A percentile compares a stretch with the other conserved stretches of the same genome.
Conservation (phyloP, 139 green algal species). For the Micractinium sp. region DNA sequence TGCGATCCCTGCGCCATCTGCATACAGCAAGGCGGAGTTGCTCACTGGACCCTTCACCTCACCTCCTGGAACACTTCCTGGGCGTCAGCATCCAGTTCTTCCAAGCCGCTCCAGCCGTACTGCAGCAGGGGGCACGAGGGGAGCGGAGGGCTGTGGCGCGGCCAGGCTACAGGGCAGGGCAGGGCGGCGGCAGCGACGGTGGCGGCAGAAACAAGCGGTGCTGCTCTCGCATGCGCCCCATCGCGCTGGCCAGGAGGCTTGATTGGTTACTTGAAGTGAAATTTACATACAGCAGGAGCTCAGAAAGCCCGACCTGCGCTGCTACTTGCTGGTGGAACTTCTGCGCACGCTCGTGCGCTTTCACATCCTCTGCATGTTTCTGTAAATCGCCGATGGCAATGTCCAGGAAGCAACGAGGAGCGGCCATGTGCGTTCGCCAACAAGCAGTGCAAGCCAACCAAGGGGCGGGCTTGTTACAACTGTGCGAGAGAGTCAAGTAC, state of each 20-base stretch:
- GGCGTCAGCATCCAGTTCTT: constrained; percentile 56
- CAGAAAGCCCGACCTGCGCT: neutral
- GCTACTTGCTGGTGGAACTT: constrained; percentile 2
- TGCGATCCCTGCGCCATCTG: no score
- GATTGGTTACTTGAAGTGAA: no score
- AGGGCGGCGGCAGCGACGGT: neutral
- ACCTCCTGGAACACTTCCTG: constrained; percentile 49
- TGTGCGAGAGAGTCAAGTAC: neutral
- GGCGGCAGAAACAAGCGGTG: neutral
- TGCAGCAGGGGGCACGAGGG: constrained; percentile 22
- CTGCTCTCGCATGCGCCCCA: no score
- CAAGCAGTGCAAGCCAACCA: neutral
- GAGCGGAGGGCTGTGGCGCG: neutral
- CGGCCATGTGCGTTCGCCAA: neutral
- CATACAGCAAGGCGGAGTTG: neutral
- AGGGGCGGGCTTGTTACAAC: neutral
- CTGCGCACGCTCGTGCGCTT: constrained; percentile 44
- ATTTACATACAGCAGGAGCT: no score
- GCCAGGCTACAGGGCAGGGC: neutral
- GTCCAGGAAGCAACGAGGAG: constrained; percentile 53
- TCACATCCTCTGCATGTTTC: constrained; percentile 28
- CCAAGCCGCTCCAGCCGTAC: constrained; percentile 57
- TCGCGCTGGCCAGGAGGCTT: no score
- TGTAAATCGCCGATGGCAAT: constrained; percentile 68
- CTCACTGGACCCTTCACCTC: neutral